Conservation (phyloP, 441 rosid species). For the Erysimum cheiri region DNA sequence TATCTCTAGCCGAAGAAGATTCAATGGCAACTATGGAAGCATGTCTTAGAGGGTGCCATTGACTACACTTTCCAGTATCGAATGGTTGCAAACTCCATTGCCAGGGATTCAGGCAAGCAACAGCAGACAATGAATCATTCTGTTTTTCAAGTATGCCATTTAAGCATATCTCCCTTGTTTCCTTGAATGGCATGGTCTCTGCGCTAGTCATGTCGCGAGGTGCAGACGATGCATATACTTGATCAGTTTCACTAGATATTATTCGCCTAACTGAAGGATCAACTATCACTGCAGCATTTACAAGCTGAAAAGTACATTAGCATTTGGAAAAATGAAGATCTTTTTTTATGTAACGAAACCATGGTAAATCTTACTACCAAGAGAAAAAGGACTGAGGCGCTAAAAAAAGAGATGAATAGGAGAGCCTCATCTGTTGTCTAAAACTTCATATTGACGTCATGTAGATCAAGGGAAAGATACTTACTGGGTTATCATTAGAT, state of each 20-base stretch:
- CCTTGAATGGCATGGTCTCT: constrained; percentile 21
- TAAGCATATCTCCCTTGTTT: constrained; percentile 33
- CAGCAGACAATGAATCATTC: constrained; percentile 37
- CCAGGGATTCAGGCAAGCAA: constrained; percentile 82
- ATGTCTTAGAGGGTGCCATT: constrained; percentile 80
- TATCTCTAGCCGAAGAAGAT: constrained; percentile 84
- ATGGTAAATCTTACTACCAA: not conserved
- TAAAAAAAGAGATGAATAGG: not conserved
- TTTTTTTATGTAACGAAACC: not conserved
- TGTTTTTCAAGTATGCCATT: constrained; percentile 39
- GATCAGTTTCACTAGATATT: constrained; percentile 73
- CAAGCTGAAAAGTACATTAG: constrained; percentile 52
- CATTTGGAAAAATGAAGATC: not conserved
- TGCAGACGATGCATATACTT: constrained; percentile 48
- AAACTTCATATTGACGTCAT: not conserved
- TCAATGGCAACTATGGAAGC: constrained; percentile 87
- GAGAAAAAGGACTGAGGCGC: not conserved
- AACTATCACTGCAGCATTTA: constrained; percentile 84
- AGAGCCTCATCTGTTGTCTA: constrained; percentile 5
- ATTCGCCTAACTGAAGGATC: constrained; percentile 65
- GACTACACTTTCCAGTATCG: constrained; percentile 39
- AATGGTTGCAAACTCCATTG: constrained; percentile 56
- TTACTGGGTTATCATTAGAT: constrained; percentile 67
- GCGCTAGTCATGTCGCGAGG: constrained; percentile 19
- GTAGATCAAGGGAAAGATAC: constrained; percentile 25